These are phyloP conservation scores for Betula pendula DNA, from an alignment of 306 rosid genomes.

Conservation along the genomic window DNA sequence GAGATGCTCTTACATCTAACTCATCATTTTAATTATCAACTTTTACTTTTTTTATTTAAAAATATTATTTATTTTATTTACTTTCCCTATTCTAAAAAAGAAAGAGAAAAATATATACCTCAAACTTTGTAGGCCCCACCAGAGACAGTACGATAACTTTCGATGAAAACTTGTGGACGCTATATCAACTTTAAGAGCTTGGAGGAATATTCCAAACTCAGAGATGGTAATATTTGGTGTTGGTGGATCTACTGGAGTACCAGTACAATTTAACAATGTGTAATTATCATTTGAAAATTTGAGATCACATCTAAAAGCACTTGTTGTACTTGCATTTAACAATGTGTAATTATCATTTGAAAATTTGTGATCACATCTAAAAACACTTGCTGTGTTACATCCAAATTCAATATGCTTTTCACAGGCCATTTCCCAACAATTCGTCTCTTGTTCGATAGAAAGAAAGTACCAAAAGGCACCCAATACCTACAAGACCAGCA, in stretches of 20 bases:
- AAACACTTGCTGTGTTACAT: slow-evolving; percentile 31
- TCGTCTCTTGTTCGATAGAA: slow-evolving; percentile 80
- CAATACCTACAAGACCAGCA: slow-evolving; percentile 46
- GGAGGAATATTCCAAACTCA: slow-evolving; percentile 84
- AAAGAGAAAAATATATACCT: too few relatives aligned
- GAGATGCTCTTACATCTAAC: too few relatives aligned
- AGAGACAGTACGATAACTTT: slow-evolving; percentile 74
- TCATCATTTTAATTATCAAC: too few relatives aligned
- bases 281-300: slow-evolving; percentile 41
- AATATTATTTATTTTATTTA: too few relatives aligned
- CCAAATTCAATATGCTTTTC: background rate
- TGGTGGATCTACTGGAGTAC: slow-evolving; percentile 7
- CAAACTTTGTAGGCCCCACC: slow-evolving; percentile 90
- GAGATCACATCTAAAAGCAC: slow-evolving; percentile 38
- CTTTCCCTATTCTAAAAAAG: too few relatives aligned
- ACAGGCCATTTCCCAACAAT: slow-evolving; percentile 75
- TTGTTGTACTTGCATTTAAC: too few relatives aligned
- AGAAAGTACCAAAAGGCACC: slow-evolving; percentile 91
- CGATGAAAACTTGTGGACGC: slow-evolving; percentile 61
- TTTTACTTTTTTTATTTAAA: too few relatives aligned
- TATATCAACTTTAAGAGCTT: slow-evolving; percentile 78
- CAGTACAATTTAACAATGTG: too few relatives aligned
- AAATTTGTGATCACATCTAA: slow-evolving; percentile 43
- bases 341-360: slow-evolving; percentile 30
- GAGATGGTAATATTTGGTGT: slow-evolving; percentile 22